Percentiles rank a stretch among this genome's conserved stretches.
phyloP scores from a whole-genome alignment of 352 stramenopile species.

The Phytophthora europaea region DNA sequence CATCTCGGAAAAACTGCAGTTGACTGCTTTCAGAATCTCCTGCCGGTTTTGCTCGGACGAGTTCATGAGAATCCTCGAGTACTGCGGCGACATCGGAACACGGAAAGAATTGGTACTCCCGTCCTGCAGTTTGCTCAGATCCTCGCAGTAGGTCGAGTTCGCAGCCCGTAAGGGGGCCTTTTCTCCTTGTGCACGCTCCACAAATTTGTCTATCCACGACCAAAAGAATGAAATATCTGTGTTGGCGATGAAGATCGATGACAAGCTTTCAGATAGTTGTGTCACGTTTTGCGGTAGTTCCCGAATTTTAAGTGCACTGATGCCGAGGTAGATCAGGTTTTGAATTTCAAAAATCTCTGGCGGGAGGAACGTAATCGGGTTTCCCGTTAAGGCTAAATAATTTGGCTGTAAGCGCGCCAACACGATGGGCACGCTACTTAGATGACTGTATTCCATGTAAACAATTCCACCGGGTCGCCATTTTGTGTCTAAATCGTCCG shows the following conservation, averaged over 20 bases:
- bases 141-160: slow-evolving; percentile 18
- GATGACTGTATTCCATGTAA: slow-evolving; percentile 35
- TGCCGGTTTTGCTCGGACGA: slow-evolving; percentile 3
- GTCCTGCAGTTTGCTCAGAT: slow-evolving; percentile 10
- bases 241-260: slow-evolving; percentile 7
- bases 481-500: slow-evolving; percentile 42
- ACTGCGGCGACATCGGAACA: slow-evolving; percentile 8
- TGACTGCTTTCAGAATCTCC: slow-evolving; percentile 14
- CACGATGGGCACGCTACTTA: slow-evolving; percentile 21
- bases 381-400: slow-evolving; percentile 39
- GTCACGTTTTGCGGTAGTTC: slow-evolving; percentile 35
- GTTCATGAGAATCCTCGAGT: slow-evolving; percentile 23
- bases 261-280: slow-evolving; percentile 9
- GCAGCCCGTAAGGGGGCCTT: not conserved
- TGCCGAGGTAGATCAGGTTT: slow-evolving; percentile 18
- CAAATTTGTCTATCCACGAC: slow-evolving; percentile 17
- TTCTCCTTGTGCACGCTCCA: not conserved
- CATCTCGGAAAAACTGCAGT: not conserved
- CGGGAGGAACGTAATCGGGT: slow-evolving; percentile 35
- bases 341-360: slow-evolving; percentile 29
- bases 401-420: slow-evolving; percentile 22
- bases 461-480: slow-evolving; percentile 39
- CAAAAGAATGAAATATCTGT: slow-evolving; percentile 34
- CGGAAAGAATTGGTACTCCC: not conserved
- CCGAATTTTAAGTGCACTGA: slow-evolving; percentile 24